phyloP scores from a whole-genome alignment of 2,329 filamentous ascomycete species.

The Grosmannia huntii region DNA sequence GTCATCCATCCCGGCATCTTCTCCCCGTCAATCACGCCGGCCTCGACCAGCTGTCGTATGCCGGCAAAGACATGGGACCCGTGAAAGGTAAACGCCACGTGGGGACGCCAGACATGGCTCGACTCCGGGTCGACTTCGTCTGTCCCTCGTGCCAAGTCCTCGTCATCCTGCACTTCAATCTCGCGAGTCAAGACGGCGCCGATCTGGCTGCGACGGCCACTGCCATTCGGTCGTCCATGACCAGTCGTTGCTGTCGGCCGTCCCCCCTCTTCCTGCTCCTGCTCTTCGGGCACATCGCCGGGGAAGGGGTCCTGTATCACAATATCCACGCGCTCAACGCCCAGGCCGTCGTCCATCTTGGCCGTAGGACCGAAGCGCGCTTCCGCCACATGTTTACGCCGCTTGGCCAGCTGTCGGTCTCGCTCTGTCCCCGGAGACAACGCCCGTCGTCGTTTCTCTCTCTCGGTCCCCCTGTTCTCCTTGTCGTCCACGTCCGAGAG shows the following conservation, averaged over 20 bases:
- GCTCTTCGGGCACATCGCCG: background rate
- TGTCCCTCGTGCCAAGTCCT: slow-evolving; percentile 12
- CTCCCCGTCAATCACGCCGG: slow-evolving; percentile 61
- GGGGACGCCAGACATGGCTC: slow-evolving; percentile 36
- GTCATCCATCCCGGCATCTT: slow-evolving; percentile 87
- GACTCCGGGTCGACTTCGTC: slow-evolving; percentile 14
- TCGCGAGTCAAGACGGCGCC: slow-evolving; percentile 22
- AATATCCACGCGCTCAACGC: slow-evolving; percentile 49
- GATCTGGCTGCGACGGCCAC: slow-evolving; percentile 21
- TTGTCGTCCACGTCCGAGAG: slow-evolving; percentile 25
- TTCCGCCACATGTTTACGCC: slow-evolving; percentile 46
- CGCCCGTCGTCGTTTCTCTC: slow-evolving; percentile 11
- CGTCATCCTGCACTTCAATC: slow-evolving; percentile 17
- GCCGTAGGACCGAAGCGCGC: slow-evolving; percentile 58
- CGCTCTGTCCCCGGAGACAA: slow-evolving; percentile 16
- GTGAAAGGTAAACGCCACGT: slow-evolving; percentile 54
- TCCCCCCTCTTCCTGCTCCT: background rate
- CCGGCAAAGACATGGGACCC: slow-evolving; percentile 73
- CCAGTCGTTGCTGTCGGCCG: background rate
- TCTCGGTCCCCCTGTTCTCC: slow-evolving; percentile 8
- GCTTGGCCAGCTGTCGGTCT: slow-evolving; percentile 34
- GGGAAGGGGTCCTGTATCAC: slow-evolving; percentile 46
- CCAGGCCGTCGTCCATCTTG: slow-evolving; percentile 41
- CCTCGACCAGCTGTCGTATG: slow-evolving; percentile 63
- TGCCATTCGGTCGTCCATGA: slow-evolving; percentile 9